Evolutionary conservation across 331 rosid species (phyloP).

Genomic region (Malus hybrid): DNA sequence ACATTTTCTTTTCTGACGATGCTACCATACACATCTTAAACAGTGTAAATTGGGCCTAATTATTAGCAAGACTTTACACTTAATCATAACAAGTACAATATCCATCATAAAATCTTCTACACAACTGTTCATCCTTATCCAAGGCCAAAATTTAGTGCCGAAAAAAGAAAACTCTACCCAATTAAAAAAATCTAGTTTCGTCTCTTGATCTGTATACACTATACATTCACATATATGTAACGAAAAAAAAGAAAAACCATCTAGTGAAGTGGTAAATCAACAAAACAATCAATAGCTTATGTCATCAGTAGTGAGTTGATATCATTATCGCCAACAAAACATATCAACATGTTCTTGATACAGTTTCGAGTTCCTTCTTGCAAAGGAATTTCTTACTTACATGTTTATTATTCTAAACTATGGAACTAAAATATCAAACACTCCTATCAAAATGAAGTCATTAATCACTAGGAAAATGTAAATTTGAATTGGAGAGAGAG

Average conservation of each 20-base stretch:
- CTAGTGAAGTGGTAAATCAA: neutral
- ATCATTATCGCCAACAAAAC: neutral
- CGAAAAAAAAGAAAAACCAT: neutral
- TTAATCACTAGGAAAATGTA: neutral
- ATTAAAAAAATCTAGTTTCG: too few relatives aligned
- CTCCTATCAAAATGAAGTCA: neutral
- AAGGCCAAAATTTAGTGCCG: too few relatives aligned
- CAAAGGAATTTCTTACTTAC: neutral
- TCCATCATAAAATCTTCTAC: too few relatives aligned
- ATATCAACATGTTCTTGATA: neutral
- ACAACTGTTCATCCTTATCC: too few relatives aligned
- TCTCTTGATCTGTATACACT: neutral
- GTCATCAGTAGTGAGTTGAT: neutral
- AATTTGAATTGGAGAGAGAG: neutral
- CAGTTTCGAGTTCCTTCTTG: neutral
- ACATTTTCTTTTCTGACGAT: too few relatives aligned
- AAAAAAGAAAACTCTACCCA: too few relatives aligned
- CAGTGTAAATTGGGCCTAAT: too few relatives aligned
- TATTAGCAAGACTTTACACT: too few relatives aligned
- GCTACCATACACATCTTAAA: too few relatives aligned
- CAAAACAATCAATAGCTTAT: neutral
- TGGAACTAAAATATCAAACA: neutral
- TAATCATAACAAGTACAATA: too few relatives aligned
- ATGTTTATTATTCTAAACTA: neutral
- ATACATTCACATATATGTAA: neutral